Evolutionary conservation across 306 rosid species (phyloP).

Genomic region (Vigna hirtella): DNA sequence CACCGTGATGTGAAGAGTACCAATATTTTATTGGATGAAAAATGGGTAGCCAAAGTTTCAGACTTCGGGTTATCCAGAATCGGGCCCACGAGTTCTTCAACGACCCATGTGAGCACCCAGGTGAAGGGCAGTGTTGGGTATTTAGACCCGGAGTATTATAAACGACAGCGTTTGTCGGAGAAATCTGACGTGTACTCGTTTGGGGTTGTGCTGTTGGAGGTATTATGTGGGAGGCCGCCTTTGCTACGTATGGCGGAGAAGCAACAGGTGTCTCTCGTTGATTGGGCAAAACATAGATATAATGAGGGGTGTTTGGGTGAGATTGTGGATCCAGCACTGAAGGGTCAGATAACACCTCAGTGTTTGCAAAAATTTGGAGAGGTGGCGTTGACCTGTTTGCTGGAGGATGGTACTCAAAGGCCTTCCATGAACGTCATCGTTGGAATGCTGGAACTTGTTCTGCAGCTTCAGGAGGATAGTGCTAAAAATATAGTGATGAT

Average conservation of each 20-base stretch:
- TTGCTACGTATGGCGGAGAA: conserved; percentile 10
- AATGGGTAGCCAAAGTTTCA: conserved; percentile 50
- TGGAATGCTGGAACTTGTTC: not conserved
- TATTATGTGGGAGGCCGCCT: not conserved
- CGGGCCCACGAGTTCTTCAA: conserved; percentile 1
- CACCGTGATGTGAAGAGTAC: conserved; percentile 63
- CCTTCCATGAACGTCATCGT: not conserved
- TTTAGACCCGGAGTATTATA: conserved; percentile 23
- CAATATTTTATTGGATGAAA: conserved; percentile 53
- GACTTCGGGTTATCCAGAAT: conserved; percentile 50
- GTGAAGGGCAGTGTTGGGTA: conserved; percentile 30
- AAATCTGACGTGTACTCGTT: conserved; percentile 1
- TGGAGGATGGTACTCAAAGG: not conserved
- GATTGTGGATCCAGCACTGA: not conserved
- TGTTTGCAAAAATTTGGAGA: not conserved
- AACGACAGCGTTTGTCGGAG: conserved; percentile 5
- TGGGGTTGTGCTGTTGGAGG: conserved; percentile 38
- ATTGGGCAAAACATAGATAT: not conserved
- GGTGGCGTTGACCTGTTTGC: not conserved
- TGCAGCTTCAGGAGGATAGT: not conserved
- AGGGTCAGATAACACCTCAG: not conserved
- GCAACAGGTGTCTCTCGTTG: not conserved
- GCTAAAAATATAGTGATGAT: too few relatives aligned
- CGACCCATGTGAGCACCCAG: conserved; percentile 6
- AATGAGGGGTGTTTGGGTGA: not conserved